Evolutionary conservation across 2,329 filamentous ascomycete genomes (phyloP).

Genomic region (Botrytis byssoidea): DNA sequence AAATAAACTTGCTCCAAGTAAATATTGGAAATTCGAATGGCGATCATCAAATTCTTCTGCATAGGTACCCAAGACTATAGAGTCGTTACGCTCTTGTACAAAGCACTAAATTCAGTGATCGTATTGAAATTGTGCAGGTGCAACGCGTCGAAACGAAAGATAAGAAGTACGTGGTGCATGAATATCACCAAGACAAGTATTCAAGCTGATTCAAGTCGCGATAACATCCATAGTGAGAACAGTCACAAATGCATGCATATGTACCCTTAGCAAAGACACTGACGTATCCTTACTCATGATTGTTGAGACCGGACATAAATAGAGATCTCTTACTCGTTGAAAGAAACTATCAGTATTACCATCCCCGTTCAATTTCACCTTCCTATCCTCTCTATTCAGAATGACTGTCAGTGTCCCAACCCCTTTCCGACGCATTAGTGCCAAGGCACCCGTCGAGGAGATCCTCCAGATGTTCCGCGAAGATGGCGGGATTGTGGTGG

Average conservation of each 20-base stretch:
- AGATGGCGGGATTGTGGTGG: not conserved
- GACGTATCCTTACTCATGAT: not conserved
- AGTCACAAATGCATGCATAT: not conserved
- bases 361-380: not conserved
- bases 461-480: not conserved
- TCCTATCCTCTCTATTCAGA: not conserved
- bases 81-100: not conserved
- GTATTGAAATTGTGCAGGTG: not conserved
- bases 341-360: not conserved
- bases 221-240: not conserved
- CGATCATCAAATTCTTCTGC: not conserved
- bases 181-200: not conserved
- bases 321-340: not conserved
- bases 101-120: not conserved
- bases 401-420: not conserved
- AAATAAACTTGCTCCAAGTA: not conserved
- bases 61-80: not conserved
- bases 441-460: not conserved
- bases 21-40: not conserved
- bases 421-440: not conserved
- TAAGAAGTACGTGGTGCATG: not conserved
- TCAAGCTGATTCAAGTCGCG: not conserved
- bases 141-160: not conserved
- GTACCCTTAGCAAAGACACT: not conserved
- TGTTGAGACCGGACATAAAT: not conserved